Conservation (phyloP, 345 rosid species). For the Anacardium occidentale region DNA sequence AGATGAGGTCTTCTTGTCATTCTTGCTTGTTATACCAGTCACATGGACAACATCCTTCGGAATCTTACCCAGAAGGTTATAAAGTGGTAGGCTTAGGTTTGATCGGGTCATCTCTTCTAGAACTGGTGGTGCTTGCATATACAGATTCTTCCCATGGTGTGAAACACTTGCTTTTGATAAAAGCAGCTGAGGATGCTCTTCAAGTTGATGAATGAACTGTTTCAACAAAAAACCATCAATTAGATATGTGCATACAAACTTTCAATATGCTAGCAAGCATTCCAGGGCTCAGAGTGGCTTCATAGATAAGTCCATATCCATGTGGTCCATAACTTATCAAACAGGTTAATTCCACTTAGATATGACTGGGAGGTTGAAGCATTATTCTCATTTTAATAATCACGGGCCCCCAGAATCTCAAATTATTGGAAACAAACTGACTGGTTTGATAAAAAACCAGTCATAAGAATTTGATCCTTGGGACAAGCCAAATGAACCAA, state of each 20-base stretch:
- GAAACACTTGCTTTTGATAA: conserved; percentile 74
- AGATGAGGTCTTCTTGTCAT: conserved; percentile 57
- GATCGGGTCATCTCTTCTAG: conserved; percentile 84
- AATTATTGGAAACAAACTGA: background rate
- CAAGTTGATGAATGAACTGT: conserved; percentile 79
- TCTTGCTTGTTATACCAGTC: conserved; percentile 46
- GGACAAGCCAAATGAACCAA: conserved; percentile 2
- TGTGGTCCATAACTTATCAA: background rate
- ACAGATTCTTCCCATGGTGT: conserved; percentile 57
- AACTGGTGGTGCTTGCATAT: conserved; percentile 96
- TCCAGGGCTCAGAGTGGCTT: background rate
- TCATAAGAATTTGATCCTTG: background rate
- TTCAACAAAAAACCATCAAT: conserved; percentile 4
- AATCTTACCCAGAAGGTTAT: conserved; percentile 73
- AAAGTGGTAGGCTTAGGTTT: conserved; percentile 57
- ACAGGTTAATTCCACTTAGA: background rate
- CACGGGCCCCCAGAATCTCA: background rate
- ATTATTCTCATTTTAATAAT: background rate
- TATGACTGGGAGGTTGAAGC: background rate
- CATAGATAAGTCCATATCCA: background rate
- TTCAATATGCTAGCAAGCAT: background rate
- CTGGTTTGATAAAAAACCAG: background rate
- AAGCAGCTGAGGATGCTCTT: conserved; percentile 69
- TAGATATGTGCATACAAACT: too few relatives aligned
- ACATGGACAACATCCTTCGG: conserved; percentile 55